These are phyloP conservation scores for Leccinum aurantiacum DNA, from an alignment of 768 basidiomycete genomes.

Conservation along the genomic window DNA sequence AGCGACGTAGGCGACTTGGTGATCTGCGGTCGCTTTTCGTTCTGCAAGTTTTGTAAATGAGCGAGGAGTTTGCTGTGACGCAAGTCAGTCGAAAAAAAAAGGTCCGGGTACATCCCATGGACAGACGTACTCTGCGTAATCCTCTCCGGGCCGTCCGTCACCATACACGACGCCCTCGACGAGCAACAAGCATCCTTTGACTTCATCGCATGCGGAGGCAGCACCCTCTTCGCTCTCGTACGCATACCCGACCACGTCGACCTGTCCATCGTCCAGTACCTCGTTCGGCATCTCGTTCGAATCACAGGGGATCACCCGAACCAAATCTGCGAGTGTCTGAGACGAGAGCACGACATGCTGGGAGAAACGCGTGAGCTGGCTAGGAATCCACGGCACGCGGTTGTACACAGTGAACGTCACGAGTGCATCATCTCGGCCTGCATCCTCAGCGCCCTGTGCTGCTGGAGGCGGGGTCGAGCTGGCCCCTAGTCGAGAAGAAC, in stretches of 20 bases:
- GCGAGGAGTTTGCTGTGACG: constrained; percentile 46
- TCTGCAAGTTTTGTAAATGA: constrained; percentile 34
- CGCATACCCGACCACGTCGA: constrained; percentile 35
- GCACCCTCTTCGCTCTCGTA: constrained; percentile 12
- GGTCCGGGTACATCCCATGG: background rate
- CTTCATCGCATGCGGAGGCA: constrained; percentile 7
- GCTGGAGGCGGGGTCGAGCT: background rate
- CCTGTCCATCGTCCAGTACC: constrained; percentile 30
- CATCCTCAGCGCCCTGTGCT: background rate
- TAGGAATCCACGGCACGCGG: constrained; percentile 60
- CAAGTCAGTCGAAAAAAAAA: background rate
- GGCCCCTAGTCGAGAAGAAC: background rate
- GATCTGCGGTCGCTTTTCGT: constrained; percentile 33
- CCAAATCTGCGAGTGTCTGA: constrained; percentile 68
- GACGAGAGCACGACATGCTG: constrained; percentile 70
- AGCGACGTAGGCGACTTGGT: constrained; percentile 44
- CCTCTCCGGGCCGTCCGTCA: constrained; percentile 44
- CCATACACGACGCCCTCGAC: constrained; percentile 63
- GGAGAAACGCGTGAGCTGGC: constrained; percentile 58
- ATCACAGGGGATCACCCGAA: constrained; percentile 57
- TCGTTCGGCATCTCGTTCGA: constrained; percentile 55
- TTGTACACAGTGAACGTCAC: constrained; percentile 62
- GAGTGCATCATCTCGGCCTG: constrained; percentile 46
- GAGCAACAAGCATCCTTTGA: constrained; percentile 50
- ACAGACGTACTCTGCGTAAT: constrained; percentile 56